Percentiles rank a stretch among this genome's conserved stretches.
phyloP scores from a whole-genome alignment of 768 basidiomycete species.

The Leccinum boreale region DNA sequence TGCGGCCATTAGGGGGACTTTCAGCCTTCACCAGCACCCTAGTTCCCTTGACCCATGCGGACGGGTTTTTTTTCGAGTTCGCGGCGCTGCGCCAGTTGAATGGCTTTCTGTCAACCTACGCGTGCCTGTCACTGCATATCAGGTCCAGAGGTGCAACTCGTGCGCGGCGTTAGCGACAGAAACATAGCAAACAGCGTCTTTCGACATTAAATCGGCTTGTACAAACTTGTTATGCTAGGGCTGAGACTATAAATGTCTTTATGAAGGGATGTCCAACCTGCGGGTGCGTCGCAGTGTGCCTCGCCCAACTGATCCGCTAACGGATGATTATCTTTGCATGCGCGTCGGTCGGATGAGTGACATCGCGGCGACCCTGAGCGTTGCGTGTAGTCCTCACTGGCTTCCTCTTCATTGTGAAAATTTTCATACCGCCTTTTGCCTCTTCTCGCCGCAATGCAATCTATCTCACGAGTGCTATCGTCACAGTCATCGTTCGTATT shows the following conservation, averaged over 20 bases:
- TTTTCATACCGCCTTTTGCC: not conserved
- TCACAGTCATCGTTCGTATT: not conserved
- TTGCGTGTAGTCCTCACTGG: not conserved
- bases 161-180: not conserved
- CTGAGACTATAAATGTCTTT: not conserved
- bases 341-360: not conserved
- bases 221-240: not conserved
- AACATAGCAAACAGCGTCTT: not conserved
- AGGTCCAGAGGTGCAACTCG: not conserved
- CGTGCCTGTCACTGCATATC: not conserved
- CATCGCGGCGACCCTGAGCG: not conserved
- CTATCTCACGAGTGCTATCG: not conserved
- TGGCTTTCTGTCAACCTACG: not conserved
- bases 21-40: not conserved
- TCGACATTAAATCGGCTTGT: not conserved
- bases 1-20: not conserved
- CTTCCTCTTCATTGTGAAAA: not conserved
- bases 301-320: not conserved
- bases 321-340: not conserved
- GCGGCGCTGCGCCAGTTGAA: not conserved
- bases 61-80: not conserved
- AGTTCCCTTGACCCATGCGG: not conserved
- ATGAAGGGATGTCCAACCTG: not conserved
- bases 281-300: not conserved
- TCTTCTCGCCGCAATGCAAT: not conserved